Conservation (phyloP, 2,329 filamentous ascomycete species). For the Aspergillus piperis region DNA sequence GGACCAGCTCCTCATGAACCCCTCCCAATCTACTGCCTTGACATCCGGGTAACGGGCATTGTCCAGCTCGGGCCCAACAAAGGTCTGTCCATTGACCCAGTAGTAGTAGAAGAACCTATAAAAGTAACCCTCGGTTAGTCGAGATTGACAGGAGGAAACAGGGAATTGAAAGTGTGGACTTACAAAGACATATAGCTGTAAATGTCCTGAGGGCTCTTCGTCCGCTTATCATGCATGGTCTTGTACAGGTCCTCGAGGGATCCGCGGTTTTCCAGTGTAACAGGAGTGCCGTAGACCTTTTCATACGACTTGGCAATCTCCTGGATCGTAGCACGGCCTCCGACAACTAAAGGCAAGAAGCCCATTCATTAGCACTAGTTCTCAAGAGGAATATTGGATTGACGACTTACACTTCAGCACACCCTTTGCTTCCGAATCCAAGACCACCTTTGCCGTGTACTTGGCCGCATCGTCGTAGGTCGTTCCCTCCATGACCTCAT, state of each 20-base stretch:
- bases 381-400: no score
- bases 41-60: slow-evolving; percentile 12
- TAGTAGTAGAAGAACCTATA: slow-evolving; percentile 22
- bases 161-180: neutral
- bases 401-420: slow-evolving; percentile 24
- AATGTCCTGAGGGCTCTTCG: slow-evolving; percentile 16
- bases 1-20: neutral
- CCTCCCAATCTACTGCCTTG: slow-evolving; percentile 13
- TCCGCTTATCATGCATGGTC: slow-evolving; percentile 25
- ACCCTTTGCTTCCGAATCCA: slow-evolving; percentile 26
- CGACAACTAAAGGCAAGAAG: slow-evolving; percentile 31
- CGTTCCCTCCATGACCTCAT: slow-evolving; percentile 42
- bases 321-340: slow-evolving; percentile 31
- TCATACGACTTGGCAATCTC: slow-evolving; percentile 29
- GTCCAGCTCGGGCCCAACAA: slow-evolving; percentile 13
- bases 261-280: slow-evolving; percentile 25
- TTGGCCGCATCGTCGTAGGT: slow-evolving; percentile 42
- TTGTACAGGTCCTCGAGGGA: slow-evolving; percentile 31
- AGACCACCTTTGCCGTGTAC: slow-evolving; percentile 36
- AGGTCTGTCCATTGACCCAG: slow-evolving; percentile 18
- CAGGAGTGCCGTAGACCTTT: slow-evolving; percentile 27
- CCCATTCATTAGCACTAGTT: no score
- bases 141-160: no score
- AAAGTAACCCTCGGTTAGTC: no score
- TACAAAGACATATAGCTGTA: slow-evolving; percentile 21